Base-by-base conservation (phyloP, 371 early-diverging fungal genomes). In the Lichtheimia ornata region DNA sequence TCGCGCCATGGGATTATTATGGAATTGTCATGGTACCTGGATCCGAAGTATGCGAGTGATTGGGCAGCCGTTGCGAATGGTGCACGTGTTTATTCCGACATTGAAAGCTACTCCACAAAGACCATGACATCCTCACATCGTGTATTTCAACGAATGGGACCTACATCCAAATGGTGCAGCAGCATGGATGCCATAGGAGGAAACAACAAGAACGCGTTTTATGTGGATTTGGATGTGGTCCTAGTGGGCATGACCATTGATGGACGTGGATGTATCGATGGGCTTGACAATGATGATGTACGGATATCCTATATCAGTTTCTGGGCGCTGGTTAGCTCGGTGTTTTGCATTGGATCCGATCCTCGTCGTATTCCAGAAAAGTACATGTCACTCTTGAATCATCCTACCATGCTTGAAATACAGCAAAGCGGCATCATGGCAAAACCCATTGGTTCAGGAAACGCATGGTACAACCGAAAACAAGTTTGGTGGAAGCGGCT, bases 371-470 rank as follows among this genome's bases (percentile, higher is more conserved):
- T 79, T 15, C 79, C 79, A n/a, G 69, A 73, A 11, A 71, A 71
- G 27, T 79, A 79, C 13, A 41, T 79, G 5, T 45, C 35, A 3
- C 61, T 66, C 66, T 60, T 73, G 47, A 79, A 75, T 18, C 73
- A 79, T 44, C 61, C 66, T 5, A 70, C 73, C 43, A 73, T 79
- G 0, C 25, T 75, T 20, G 69, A 61, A n/a, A 75, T 79, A 11
- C 79, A 79, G 40, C 79, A 73, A 27, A 68, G 69, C 13, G 76
- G 79, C 13, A 58, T 73, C 54, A 79, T 79, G 79, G 74, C 79
- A 2, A 40, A 56, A 6, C 79, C 79, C 0, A 70, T 79, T 40
- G 73, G 74, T 1, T 71, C 73, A 6, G 76, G 79, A 0, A 64
- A 79, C 43, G 78, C 71, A 1, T 71, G 73, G 71, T 50, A 63